phyloP scores from a whole-genome alignment of 495 filamentous ascomycete genomes.

The Pseudevernia furfuracea region DNA sequence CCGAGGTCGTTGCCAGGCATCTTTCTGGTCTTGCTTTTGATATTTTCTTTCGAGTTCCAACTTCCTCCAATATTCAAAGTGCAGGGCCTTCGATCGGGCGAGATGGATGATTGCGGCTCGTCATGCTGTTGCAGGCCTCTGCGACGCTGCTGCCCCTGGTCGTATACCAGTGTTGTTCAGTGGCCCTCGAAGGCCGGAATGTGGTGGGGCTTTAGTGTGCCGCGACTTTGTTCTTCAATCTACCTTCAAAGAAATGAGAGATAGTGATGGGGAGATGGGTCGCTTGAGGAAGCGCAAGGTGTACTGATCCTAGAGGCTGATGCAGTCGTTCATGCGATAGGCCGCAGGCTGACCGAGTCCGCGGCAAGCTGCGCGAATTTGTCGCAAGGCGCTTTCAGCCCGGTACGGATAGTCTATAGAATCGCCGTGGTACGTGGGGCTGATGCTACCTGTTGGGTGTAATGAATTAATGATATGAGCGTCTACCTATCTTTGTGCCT shows the following conservation, averaged over 20 bases:
- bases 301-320: conserved; percentile 1
- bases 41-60: neutral
- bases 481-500: neutral
- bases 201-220: neutral
- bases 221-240: neutral
- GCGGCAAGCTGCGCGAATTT: conserved; percentile 5
- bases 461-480: neutral
- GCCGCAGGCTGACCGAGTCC: conserved; percentile 4
- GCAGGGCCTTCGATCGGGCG: neutral
- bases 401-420: neutral
- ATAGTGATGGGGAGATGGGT: neutral
- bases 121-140: neutral
- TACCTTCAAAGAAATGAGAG: neutral
- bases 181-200: conserved; percentile 3
- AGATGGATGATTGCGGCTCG: neutral
- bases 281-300: neutral
- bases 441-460: neutral
- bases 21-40: neutral
- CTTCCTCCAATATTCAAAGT: neutral
- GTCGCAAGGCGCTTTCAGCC: neutral
- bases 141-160: neutral
- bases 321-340: conserved; percentile 6
- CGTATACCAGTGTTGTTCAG: neutral
- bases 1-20: conserved; percentile 13
- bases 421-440: neutral